phyloP scores from a whole-genome alignment of 2,329 filamentous ascomycete genomes.

The Diaporthe destruens region DNA sequence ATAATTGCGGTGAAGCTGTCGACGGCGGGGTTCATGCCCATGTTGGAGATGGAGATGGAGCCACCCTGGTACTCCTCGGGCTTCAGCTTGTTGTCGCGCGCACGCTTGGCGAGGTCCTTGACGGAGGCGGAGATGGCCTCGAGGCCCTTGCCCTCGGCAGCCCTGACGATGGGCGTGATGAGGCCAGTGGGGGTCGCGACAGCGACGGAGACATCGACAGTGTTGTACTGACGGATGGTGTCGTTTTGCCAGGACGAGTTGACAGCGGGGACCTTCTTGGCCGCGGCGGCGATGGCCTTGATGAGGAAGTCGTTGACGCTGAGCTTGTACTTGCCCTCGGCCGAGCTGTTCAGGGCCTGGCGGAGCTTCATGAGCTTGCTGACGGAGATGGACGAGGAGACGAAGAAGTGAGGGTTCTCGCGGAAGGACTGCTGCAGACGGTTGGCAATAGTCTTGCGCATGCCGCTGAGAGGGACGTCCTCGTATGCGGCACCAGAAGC shows the following conservation, averaged over 20 bases:
- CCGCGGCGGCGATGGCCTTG: constrained; percentile 91
- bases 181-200: constrained; percentile 93
- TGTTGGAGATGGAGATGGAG: constrained; percentile 99
- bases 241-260: constrained; percentile 96
- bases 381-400: constrained; percentile 91
- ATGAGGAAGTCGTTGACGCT: constrained; percentile 99
- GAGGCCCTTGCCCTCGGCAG: constrained; percentile 87
- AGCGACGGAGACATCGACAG: constrained; percentile 94
- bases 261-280: constrained; percentile 92
- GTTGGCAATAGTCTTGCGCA: constrained; percentile 98
- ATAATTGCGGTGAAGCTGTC: constrained; percentile 98
- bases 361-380: constrained; percentile 96
- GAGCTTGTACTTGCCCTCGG: constrained; percentile 96
- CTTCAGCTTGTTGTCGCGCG: constrained; percentile 97
- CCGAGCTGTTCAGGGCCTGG: constrained; percentile 87
- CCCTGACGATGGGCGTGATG: constrained; percentile 97
- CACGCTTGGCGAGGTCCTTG: constrained; percentile 97
- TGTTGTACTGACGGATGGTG: constrained; percentile 92
- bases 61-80: constrained; percentile 99
- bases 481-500: constrained; percentile 78
- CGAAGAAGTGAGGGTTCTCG: constrained; percentile 98
- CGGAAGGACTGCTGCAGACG: constrained; percentile 90
- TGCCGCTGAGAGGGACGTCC: constrained; percentile 86
- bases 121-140: constrained; percentile 88
- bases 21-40: constrained; percentile 98